A percentile compares a stretch with the other conserved stretches of the same genome.
These are phyloP conservation scores for Cercospora canescens DNA, from an alignment of 2,329 filamentous ascomycete species.

Conservation along the genomic window DNA sequence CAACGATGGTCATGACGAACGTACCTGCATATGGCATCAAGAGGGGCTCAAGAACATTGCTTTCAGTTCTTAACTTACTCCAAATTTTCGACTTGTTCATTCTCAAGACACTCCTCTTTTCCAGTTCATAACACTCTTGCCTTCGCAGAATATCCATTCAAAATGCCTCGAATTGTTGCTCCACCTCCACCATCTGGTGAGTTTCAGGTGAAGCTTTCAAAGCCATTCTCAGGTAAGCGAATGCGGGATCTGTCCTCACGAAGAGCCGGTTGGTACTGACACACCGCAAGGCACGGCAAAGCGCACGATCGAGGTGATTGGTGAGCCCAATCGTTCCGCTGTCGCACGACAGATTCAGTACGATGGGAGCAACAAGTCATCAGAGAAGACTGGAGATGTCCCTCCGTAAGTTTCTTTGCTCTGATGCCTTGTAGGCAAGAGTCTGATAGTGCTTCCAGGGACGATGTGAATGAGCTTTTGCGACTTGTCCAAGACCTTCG, in stretches of 20 bases:
- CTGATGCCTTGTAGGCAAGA: not conserved
- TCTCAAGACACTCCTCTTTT: not conserved
- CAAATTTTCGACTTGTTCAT: not conserved
- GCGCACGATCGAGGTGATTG: conserved; percentile 42
- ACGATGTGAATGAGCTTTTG: conserved; percentile 45
- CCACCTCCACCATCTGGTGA: conserved; percentile 39
- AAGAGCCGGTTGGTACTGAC: conserved; percentile 13
- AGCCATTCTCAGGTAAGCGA: conserved; percentile 36
- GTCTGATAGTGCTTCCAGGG: conserved; percentile 28
- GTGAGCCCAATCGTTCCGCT: conserved; percentile 43
- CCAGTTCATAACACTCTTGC: not conserved
- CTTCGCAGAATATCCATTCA: conserved; percentile 8
- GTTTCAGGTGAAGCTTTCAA: conserved; percentile 35
- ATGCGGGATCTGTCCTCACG: not conserved
- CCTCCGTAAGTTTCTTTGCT: conserved; percentile 29
- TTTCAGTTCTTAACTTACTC: not conserved
- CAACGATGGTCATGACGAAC: conserved; percentile 9
- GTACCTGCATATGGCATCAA: conserved; percentile 8
- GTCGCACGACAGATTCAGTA: conserved; percentile 36
- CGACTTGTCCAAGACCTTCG: conserved; percentile 40
- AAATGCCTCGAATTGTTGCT: conserved; percentile 38
- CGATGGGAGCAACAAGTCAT: conserved; percentile 34
- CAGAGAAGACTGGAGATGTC: conserved; percentile 42
- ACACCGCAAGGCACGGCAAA: conserved; percentile 32
- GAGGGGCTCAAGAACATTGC: conserved; percentile 9